Evolutionary conservation across 371 early-diverging fungal genomes (phyloP), one percentile per base, ranked within the genome.

Genomic region (Funneliformis caledonium): DNA sequence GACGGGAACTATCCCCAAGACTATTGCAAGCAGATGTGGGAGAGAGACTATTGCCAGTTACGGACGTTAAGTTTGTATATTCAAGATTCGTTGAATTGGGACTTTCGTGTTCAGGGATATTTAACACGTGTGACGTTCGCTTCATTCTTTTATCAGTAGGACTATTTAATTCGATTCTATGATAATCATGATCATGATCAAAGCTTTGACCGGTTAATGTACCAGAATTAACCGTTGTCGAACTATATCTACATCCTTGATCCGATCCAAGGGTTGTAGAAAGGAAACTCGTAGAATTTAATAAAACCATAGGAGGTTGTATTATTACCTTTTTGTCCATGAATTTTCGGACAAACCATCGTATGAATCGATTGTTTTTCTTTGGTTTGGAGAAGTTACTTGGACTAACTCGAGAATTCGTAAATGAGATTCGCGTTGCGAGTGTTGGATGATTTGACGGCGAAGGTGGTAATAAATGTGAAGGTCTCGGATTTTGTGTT

Each of bases 321-420:
- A 26, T 26, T 26, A 26, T 37, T 33, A n/a, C n/a, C n/a, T 69
- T 45, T 19, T 52, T 52, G 7, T 69, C 69, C n/a, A 69, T 45
- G 43, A 69, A 69, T 19, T 43, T 43, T 16, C 69, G 33, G 4
- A 69, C 69, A 43, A 69, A 69, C 69, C 69, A 69, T 69, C 45
- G 4, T 69, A 69, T 45, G n/a, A 69, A 43, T 12, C 45, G 33
- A 43, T 19, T 9, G 6, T 69, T 45, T 43, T 42, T 11, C n/a
- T 69, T 69, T 52, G 26, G 26, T 52, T 52, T 52, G 19, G 19
- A 5, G 2, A 52, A 5, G 6, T 52, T 52, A 14, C 19, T 14
- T 52, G 52, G 52, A 19, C 16, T 4, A 19, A 52, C 4, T 52
- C 14, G 52, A 52, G 52, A 16, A 52, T 43, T 69, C 26, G 26